Conservation (phyloP, 2,329 filamentous ascomycete species). For the Fragosphaeria purpurea region DNA sequence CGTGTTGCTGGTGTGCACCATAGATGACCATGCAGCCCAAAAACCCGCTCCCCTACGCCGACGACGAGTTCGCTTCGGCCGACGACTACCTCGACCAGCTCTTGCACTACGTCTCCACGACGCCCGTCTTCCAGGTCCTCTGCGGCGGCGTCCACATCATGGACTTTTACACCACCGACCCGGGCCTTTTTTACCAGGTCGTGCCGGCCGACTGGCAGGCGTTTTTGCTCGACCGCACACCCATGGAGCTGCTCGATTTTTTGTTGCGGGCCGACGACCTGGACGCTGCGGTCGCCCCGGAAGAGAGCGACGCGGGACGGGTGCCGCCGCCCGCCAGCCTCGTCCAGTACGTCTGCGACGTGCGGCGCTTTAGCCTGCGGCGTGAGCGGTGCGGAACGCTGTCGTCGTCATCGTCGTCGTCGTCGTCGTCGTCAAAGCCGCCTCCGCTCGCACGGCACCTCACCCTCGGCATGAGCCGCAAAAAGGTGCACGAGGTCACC, state of each 20-base stretch:
- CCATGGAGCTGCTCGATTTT: constrained; percentile 70
- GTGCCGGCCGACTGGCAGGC: constrained; percentile 71
- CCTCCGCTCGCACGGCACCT: constrained; percentile 59
- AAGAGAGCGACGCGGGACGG: background rate
- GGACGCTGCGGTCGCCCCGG: constrained; percentile 21
- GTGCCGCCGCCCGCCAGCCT: constrained; percentile 44
- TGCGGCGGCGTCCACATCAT: constrained; percentile 95
- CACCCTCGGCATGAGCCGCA: constrained; percentile 85
- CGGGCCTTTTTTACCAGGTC: constrained; percentile 69
- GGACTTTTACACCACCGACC: constrained; percentile 84
- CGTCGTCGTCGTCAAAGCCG: constrained; percentile 14
- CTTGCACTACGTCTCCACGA: constrained; percentile 63
- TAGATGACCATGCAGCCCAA: constrained; percentile 7
- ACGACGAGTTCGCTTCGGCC: constrained; percentile 56
- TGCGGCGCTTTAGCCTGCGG: constrained; percentile 57
- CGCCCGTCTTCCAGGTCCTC: constrained; percentile 72
- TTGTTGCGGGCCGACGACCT: constrained; percentile 66
- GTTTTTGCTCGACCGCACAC: constrained; percentile 62
- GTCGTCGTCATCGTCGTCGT: constrained; percentile 43
- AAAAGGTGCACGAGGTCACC: constrained; percentile 89
- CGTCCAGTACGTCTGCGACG: constrained; percentile 58
- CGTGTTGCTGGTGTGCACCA: background rate
- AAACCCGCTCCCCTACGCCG: constrained; percentile 54
- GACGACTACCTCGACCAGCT: constrained; percentile 74
- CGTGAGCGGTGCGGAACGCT: constrained; percentile 12